These are phyloP conservation scores for Skeletonema potamos DNA, from an alignment of 108 stramenopile genomes.

Conservation along the genomic window DNA sequence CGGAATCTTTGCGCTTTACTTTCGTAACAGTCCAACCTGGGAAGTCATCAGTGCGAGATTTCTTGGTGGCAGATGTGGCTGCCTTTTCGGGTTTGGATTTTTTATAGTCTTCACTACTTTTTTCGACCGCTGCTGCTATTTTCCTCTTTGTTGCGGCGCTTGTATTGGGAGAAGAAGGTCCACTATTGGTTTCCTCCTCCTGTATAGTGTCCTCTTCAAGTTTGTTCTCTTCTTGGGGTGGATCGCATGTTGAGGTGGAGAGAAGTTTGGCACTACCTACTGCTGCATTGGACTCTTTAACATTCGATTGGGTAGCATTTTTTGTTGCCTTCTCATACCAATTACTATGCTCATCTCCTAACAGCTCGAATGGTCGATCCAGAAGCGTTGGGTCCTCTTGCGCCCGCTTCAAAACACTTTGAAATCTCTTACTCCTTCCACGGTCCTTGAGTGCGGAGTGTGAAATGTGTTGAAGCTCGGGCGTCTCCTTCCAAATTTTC, in stretches of 20 bases:
- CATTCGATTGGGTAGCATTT: too few species aligned
- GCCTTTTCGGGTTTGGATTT: background rate
- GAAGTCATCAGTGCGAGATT: background rate
- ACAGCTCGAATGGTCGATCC: constrained; percentile 6
- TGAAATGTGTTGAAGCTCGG: constrained; percentile 13
- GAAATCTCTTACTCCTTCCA: constrained; percentile 7
- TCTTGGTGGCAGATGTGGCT: background rate
- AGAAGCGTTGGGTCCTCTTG: constrained; percentile 6
- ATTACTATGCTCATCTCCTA: constrained; percentile 3
- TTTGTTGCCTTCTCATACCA: background rate
- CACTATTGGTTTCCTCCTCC: too few species aligned
- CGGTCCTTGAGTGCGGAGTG: constrained; percentile 28
- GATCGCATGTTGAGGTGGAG: too few species aligned
- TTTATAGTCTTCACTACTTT: background rate
- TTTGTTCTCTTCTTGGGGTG: too few species aligned
- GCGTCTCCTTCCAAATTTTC: constrained; percentile 4
- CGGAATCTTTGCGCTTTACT: background rate
- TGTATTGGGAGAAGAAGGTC: too few species aligned
- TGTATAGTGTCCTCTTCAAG: too few species aligned
- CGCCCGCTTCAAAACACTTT: background rate
- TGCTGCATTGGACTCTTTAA: background rate
- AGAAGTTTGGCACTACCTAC: too few species aligned
- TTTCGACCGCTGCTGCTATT: background rate
- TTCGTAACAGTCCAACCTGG: background rate
- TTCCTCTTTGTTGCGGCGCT: background rate